Evolutionary conservation across 179 eudicot genomes (phyloP), one percentile per base, ranked within the genome.

Genomic region (Heliamphora pulchella): DNA sequence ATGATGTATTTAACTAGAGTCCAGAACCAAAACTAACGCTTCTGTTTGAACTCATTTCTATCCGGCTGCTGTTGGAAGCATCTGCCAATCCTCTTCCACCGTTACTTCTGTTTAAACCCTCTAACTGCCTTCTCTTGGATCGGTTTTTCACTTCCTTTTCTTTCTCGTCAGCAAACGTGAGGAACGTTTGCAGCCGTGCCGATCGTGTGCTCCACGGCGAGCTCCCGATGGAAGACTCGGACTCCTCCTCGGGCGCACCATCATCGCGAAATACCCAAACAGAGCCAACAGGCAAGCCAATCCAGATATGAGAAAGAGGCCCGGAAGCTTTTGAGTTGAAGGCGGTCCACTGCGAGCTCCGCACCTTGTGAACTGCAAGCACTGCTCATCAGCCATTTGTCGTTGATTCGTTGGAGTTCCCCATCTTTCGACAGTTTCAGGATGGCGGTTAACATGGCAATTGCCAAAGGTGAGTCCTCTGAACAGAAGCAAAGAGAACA

Each of bases 381-480:
- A 17, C 91, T 92, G 67, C 89, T 74, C 73, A 43, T 87, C 8
- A 93, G 88, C 98, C 98, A 93, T 81, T 92, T 92, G 81, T 93
- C 97, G 67, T 90, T 93, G 83, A 92, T 92, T 82, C 97, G 85
- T 22, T 93, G 97, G 54, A 93, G 84, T 53, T 93, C 97, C 0
- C 98, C 97, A 31, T 83, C 86, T 82, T 92, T 94, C 3, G 94
- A 89, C 53, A 93, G 83, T 55, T 86, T 87, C 65, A 93, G 85
- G 62, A 92, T 83, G 9, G 98, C 97, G 4, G 90, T 92, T 47
- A 97, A 92, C 87, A 93, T 77, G 85, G 92, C 98, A 46, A 84
- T 80, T 61, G 93, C 91, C 81, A 93, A 80, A 44, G 91, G 93
- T 14, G 97, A 93, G 78, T 90, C 97, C 78, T 90, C 98, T 93